A percentile compares a stretch with the other conserved stretches of the same genome.
Conservation (phyloP, 2,329 filamentous ascomycete species). For the Xylaria sp. region DNA sequence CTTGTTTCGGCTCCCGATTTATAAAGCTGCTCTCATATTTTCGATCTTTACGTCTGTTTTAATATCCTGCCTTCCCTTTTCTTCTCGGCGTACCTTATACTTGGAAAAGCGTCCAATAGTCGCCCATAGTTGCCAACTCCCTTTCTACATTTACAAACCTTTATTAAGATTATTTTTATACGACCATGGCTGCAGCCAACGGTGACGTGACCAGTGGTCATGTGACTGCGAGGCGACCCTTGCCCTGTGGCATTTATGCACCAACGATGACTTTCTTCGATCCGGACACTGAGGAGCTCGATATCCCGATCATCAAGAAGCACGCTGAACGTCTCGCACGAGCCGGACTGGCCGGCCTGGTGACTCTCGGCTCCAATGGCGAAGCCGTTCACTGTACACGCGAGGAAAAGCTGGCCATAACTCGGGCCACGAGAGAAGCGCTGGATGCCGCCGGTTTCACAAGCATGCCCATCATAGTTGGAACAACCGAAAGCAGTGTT, state of each 20-base stretch:
- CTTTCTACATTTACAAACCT: conserved; percentile 1
- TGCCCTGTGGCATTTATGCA: conserved; percentile 86
- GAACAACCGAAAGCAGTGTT: conserved; percentile 83
- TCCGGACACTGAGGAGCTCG: conserved; percentile 83
- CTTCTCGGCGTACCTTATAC: conserved; percentile 1
- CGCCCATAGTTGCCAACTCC: neutral
- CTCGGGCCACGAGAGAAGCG: conserved; percentile 80
- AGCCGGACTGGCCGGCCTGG: conserved; percentile 82
- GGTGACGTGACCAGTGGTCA: conserved; percentile 49
- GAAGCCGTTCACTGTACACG: conserved; percentile 87
- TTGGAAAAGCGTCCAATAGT: neutral
- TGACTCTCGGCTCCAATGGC: conserved; percentile 90
- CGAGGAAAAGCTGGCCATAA: conserved; percentile 80
- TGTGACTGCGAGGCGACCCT: conserved; percentile 60
- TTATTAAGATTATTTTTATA: neutral
- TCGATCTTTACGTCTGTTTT: conserved; percentile 26
- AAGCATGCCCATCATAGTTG: conserved; percentile 82
- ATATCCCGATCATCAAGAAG: conserved; percentile 80
- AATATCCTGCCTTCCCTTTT: neutral
- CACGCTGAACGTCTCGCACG: conserved; percentile 82
- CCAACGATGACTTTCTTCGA: conserved; percentile 94
- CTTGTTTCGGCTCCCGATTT: conserved; percentile 34
- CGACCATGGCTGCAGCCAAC: conserved; percentile 50
- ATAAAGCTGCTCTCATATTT: conserved; percentile 36
- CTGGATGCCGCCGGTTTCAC: conserved; percentile 83